Conservation (phyloP, 352 stramenopile species). For the Phytophthora brassicae region DNA sequence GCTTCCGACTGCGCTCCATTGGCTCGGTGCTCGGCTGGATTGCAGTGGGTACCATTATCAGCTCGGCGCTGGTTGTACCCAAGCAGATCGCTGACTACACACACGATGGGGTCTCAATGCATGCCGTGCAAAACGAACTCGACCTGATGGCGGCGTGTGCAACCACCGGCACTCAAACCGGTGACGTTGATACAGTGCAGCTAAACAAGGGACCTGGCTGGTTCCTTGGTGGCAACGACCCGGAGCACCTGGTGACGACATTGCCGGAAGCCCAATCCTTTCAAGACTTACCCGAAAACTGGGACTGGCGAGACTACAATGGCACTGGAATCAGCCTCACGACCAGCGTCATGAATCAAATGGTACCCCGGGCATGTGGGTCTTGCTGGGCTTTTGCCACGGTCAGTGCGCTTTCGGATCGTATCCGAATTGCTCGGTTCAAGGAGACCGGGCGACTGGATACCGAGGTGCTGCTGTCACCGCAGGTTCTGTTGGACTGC, state of each 20-base stretch:
- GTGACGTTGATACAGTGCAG: constrained; percentile 17
- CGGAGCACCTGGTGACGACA: constrained; percentile 47
- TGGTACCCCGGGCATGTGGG: constrained; percentile 71
- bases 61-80: constrained; percentile 26
- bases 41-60: constrained; percentile 35
- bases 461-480: constrained; percentile 64
- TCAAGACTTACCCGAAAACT: constrained; percentile 63
- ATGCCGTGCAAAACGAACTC: constrained; percentile 53
- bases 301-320: constrained; percentile 84
- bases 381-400: constrained; percentile 84
- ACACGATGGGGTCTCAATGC: constrained; percentile 39
- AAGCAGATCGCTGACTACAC: constrained; percentile 42
- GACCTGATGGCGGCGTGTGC: constrained; percentile 55
- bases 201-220: constrained; percentile 50
- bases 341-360: constrained; percentile 79
- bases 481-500: constrained; percentile 72
- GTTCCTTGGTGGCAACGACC: constrained; percentile 68
- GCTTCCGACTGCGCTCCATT: constrained; percentile 40
- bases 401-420: constrained; percentile 69
- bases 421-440: constrained; percentile 71
- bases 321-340: constrained; percentile 73
- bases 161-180: constrained; percentile 14
- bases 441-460: constrained; percentile 59
- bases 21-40: constrained; percentile 54
- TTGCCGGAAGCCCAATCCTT: constrained; percentile 52